These are phyloP conservation scores for Linanthus parryae DNA, from an alignment of 148 eudicot species.

Conservation along the genomic window DNA sequence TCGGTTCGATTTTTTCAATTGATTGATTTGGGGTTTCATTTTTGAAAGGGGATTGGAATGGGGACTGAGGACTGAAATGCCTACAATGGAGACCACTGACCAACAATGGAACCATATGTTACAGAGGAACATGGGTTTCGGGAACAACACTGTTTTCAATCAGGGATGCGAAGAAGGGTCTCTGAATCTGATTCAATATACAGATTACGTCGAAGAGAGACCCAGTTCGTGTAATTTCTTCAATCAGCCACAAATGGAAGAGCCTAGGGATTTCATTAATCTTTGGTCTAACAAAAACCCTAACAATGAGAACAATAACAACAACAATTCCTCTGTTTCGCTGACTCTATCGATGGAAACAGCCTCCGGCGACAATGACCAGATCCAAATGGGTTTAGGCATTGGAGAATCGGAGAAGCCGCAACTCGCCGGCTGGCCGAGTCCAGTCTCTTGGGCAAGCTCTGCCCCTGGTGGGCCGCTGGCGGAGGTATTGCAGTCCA, in stretches of 20 bases:
- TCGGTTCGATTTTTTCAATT: neutral
- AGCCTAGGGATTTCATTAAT: constrained; percentile 33
- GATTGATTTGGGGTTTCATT: constrained; percentile 2
- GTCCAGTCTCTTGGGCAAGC: constrained; percentile 18
- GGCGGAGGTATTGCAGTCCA: constrained; percentile 55
- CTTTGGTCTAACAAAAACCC: constrained; percentile 42
- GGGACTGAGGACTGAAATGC: constrained; percentile 25
- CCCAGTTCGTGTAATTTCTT: constrained; percentile 4
- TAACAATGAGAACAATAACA: constrained; percentile 7
- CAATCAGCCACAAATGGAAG: constrained; percentile 9
- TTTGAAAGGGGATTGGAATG: constrained; percentile 41
- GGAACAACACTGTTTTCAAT: constrained; percentile 26
- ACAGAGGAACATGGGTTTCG: constrained; percentile 12
- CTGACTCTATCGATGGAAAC: constrained; percentile 34
- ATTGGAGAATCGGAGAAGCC: constrained; percentile 20
- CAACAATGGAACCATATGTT: constrained; percentile 44
- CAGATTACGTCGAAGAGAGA: constrained; percentile 13
- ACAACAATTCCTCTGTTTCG: constrained; percentile 18
- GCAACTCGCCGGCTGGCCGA: constrained; percentile 11
- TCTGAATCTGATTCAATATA: constrained; percentile 23
- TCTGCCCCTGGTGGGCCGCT: constrained; percentile 65
- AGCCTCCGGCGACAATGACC: constrained; percentile 31
- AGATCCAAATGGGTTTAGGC: constrained; percentile 34
- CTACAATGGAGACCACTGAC: constrained; percentile 11
- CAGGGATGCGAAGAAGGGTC: too few relatives aligned